Evolutionary conservation across 1,284 basidiomycete genomes (phyloP).

Genomic region (Amylostereum areolatum): DNA sequence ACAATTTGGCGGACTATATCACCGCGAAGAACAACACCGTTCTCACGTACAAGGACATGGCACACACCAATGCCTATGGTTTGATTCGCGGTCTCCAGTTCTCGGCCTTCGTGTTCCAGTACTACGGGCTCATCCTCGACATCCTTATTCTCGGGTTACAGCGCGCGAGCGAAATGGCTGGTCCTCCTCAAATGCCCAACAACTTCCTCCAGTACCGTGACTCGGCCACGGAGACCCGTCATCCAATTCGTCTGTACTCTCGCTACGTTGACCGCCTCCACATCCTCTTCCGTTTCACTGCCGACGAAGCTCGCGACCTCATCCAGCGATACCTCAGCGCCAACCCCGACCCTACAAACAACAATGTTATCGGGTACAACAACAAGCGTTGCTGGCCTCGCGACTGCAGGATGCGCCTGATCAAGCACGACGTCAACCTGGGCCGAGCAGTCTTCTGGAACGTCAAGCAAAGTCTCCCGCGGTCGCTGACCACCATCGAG

Average conservation of each 20-base stretch:
- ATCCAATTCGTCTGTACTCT: constrained; percentile 93
- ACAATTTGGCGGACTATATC: constrained; percentile 97
- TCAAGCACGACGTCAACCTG: constrained; percentile 99
- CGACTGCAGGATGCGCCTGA: constrained; percentile 97
- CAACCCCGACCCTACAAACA: constrained; percentile 97
- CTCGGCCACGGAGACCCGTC: constrained; percentile 86
- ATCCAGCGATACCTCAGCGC: constrained; percentile 97
- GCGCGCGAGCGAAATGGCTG: constrained; percentile 94
- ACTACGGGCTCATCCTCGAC: constrained; percentile 89
- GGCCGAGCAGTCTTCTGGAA: constrained; percentile 99
- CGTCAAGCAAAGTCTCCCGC: constrained; percentile 94
- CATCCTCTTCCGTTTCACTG: constrained; percentile 96
- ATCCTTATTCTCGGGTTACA: constrained; percentile 90
- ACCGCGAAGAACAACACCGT: constrained; percentile 97
- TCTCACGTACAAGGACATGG: constrained; percentile 92
- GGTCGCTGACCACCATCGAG: constrained; percentile 96
- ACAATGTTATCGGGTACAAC: constrained; percentile 98
- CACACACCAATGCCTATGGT: constrained; percentile 88
- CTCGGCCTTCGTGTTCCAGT: constrained; percentile 96
- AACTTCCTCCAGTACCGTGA: constrained; percentile 96
- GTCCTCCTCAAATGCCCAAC: constrained; percentile 91
- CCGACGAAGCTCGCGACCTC: constrained; percentile 95
- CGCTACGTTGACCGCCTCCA: constrained; percentile 92
- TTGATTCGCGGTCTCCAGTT: constrained; percentile 94
- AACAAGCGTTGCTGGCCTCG: constrained; percentile 99